A percentile compares a stretch with the other conserved stretches of the same genome.
Conservation (phyloP, 2,329 filamentous ascomycete genomes). For the Phoma herbarum region DNA sequence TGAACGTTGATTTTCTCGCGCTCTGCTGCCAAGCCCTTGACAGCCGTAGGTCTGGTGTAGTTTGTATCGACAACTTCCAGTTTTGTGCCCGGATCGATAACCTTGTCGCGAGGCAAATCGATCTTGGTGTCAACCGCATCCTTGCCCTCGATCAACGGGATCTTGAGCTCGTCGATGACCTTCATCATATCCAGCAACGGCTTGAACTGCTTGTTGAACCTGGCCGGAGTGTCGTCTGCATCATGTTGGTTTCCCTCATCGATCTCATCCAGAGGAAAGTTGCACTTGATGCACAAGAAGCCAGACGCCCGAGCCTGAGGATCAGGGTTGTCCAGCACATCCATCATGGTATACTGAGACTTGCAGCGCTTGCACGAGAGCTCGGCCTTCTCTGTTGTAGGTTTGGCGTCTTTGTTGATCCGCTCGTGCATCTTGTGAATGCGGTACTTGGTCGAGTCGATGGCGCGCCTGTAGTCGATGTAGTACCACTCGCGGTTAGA, state of each 20-base stretch:
- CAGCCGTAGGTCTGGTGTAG: constrained; percentile 69
- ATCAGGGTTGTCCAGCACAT: constrained; percentile 81
- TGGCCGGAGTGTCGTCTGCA: constrained; percentile 53
- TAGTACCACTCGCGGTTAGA: constrained; percentile 94
- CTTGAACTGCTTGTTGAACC: constrained; percentile 78
- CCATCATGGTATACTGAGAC: constrained; percentile 86
- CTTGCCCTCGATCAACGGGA: constrained; percentile 78
- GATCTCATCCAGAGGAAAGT: constrained; percentile 60
- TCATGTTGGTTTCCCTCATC: constrained; percentile 40
- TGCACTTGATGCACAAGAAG: constrained; percentile 86
- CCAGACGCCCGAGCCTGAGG: constrained; percentile 62
- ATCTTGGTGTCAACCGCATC: constrained; percentile 69
- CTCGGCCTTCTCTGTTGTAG: constrained; percentile 86
- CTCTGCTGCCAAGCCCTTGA: constrained; percentile 72
- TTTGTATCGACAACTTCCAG: constrained; percentile 66
- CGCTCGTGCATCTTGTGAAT: constrained; percentile 87
- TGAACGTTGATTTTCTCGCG: constrained; percentile 75
- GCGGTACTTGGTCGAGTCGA: constrained; percentile 96
- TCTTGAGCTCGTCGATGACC: constrained; percentile 75
- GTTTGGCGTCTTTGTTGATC: constrained; percentile 83
- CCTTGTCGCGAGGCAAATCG: constrained; percentile 72
- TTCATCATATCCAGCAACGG: constrained; percentile 80
- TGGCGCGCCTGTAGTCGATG: constrained; percentile 91
- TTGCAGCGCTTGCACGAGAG: constrained; percentile 85
- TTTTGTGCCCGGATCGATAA: constrained; percentile 68